Conservation (phyloP, 164 flowering plant genomes). For the Tetrastigma voinierianum region DNA sequence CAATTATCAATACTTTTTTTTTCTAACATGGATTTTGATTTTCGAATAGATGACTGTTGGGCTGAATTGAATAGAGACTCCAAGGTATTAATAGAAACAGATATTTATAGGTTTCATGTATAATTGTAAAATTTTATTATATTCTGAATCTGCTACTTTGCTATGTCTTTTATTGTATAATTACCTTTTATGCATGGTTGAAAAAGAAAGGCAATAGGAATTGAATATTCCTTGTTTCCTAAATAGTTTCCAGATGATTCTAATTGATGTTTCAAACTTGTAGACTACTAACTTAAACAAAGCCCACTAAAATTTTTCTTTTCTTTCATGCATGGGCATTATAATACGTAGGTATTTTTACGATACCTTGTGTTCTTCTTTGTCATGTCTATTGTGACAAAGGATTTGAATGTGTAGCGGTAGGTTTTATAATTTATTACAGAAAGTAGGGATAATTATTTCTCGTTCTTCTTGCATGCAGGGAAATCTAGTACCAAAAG, state of each 20-base stretch:
- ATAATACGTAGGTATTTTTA: too few species aligned
- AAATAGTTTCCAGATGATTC: too few species aligned
- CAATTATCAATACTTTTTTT: not conserved
- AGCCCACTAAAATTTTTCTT: too few species aligned
- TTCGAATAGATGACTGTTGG: slow-evolving; percentile 5
- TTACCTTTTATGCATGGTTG: not conserved
- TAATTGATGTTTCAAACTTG: too few species aligned
- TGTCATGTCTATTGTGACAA: not conserved
- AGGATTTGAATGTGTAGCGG: not conserved
- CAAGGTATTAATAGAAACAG: not conserved
- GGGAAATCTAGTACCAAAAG: slow-evolving; percentile 10
- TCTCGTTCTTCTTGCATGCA: not conserved
- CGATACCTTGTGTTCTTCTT: not conserved
- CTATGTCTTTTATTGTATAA: too few species aligned
- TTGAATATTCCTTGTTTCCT: too few species aligned
- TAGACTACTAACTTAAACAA: too few species aligned
- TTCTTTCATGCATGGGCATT: not conserved
- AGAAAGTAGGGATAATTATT: not conserved
- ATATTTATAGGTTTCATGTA: not conserved
- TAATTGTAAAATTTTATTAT: too few species aligned
- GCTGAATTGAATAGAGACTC: slow-evolving; percentile 8
- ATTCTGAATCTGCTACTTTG: too few species aligned
- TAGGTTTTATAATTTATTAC: not conserved
- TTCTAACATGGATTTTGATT: not conserved
- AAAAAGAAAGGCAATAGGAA: not conserved